phyloP scores from a whole-genome alignment of 495 filamentous ascomycete species.

The Neurospora sp. region DNA sequence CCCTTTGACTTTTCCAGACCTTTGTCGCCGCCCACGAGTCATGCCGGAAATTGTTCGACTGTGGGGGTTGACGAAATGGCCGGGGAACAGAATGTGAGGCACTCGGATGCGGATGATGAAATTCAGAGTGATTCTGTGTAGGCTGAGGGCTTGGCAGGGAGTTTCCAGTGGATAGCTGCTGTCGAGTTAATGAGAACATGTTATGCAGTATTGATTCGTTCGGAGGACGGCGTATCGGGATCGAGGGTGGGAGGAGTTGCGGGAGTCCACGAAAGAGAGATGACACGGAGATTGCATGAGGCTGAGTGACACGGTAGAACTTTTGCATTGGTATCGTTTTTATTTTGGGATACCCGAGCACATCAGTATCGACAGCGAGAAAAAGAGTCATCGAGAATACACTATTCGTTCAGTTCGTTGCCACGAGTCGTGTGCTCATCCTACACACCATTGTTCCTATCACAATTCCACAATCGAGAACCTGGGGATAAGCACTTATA shows the following conservation, averaged over 20 bases:
- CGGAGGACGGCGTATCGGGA: not conserved
- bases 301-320: not conserved
- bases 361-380: not conserved
- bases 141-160: not conserved
- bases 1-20: slow-evolving; percentile 26
- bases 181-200: not conserved
- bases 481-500: not conserved
- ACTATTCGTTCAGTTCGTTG: not conserved
- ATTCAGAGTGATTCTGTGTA: not conserved
- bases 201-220: not conserved
- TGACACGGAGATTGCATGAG: not conserved
- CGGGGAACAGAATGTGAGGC: not conserved
- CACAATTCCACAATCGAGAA: not conserved
- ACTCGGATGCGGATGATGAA: not conserved
- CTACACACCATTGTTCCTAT: not conserved
- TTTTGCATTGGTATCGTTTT: not conserved
- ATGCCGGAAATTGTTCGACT: slow-evolving; percentile 8
- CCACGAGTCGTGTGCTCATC: not conserved
- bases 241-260: not conserved
- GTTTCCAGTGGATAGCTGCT: not conserved
- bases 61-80: slow-evolving; percentile 4
- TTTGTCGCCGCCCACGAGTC: slow-evolving; percentile 10
- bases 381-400: not conserved
- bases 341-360: not conserved
- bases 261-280: not conserved